Base-by-base conservation (phyloP, 192 early-diverging fungal genomes). In the Coemansia sp. region DNA sequence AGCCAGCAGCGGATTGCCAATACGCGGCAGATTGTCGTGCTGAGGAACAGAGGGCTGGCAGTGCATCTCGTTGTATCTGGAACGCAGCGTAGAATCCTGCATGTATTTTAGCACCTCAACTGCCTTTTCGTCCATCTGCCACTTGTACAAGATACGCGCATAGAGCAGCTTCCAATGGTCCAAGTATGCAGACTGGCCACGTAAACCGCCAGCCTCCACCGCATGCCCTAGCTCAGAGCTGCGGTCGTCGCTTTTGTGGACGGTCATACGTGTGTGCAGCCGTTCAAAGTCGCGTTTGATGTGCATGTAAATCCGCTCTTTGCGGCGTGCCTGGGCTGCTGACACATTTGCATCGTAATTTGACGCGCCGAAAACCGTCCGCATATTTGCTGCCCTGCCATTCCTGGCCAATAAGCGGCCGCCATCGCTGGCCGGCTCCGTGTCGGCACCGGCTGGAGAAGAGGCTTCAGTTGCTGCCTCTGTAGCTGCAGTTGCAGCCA, bases 161-260 rank as follows among this genome's bases (percentile, higher is more conserved):
- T 78, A 78, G 16, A 63, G 12, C 8, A 78, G 46, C 53, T 78
- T 78, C 67, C 67, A 71, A 53, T 78, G 68, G 44, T 78, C 75
- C 42, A 71, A 52, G 34, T 69, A 69, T 16, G 64, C 32, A 11
- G 66, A 41, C 26, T 61, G 66, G 36, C 40, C 32, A 23, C 58
- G 53, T 5, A 45, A 44, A 10, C 49, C 60, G 18, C 43, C 18
- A 2, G 43, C 18, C 43, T 45, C 43, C 17, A 45, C 12, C 6
- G 32, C 32, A 34, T 34, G 32, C 32, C 32, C 32, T 6, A 37
- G n/a, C 20, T 14, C 2, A n/a, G 32, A 34, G 5, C 18, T 5
- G 23, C 11, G 11, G 6, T 28, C 49, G 26, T 51, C 53, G 48
- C 20, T 53, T 16, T 47, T 41, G 40, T 50, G 62, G 28, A 69